Base-by-base conservation (phyloP, 2,329 filamentous ascomycete genomes). In the Neoarthrinium moseri region DNA sequence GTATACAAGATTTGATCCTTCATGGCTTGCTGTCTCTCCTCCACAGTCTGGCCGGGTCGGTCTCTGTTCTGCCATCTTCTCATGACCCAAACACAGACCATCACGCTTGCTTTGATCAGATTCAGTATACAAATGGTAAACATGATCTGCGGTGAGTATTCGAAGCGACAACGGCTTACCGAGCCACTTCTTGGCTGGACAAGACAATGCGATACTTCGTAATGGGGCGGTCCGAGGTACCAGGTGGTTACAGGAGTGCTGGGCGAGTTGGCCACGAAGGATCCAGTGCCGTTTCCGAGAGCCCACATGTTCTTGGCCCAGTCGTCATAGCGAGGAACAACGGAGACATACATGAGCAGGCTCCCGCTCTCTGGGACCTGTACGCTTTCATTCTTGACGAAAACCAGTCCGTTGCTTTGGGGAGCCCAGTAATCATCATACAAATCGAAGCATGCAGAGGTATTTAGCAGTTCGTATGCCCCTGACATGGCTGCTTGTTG, bases 251-350 rank as follows among this genome's bases (percentile, higher is more conserved):
- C 47, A 3, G 47, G 52, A 2, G 39, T 17, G 4, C 37, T 26
- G 2, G 49, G 51, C 13, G 36, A 30, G 6, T 13, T 43, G 6
- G 48, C 37, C 12, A 49, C 6, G 5, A 39, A 41, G 0, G 6
- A 6, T 1, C 34, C 18, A 1, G 51, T 52, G 5, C 59, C 56
- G 15, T 61, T 59, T 5, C 33, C 39, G 8, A 55, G 17, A 5
- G 57, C 56, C 59, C 57, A 62, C 40, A 59, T 45, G 38, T 59
- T 57, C 48, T 62, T 60, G 5, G 48, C 49, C 56, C 56, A 58
- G 34, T 55, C 50, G 21, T 56, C 52, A 21, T 37, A 53, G 5
- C 53, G 27, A 15, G 53, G 53, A 2, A 30, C 26, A 17, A 55
- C 41, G 18, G 42, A 48, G 3, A 50, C 49, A 21, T 56, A 55